A percentile compares a stretch with the other conserved stretches of the same genome.
Conservation (phyloP, 768 basidiomycete species). For the Amanita brunnescens region DNA sequence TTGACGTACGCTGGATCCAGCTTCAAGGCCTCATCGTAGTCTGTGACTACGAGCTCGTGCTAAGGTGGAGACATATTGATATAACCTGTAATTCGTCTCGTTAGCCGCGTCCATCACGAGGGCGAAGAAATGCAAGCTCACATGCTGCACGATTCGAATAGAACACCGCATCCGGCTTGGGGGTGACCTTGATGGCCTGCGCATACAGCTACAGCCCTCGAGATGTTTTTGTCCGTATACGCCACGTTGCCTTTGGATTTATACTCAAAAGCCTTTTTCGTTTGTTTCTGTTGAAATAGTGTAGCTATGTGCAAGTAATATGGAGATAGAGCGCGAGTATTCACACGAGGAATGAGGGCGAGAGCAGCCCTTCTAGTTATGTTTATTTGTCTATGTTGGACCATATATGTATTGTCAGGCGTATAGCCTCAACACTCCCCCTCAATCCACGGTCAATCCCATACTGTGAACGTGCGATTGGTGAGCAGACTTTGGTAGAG, state of each 20-base stretch:
- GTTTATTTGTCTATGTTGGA: no score
- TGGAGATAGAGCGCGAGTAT: slow-evolving; percentile 8
- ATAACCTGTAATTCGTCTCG: slow-evolving; percentile 52
- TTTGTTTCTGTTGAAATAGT: slow-evolving; percentile 34
- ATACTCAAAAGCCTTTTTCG: slow-evolving; percentile 49
- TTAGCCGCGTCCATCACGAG: neutral
- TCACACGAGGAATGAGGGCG: slow-evolving; percentile 55
- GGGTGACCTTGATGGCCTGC: slow-evolving; percentile 63
- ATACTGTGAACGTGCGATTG: no score
- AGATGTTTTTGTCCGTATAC: slow-evolving; percentile 55
- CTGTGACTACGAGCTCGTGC: slow-evolving; percentile 74
- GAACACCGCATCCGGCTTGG: slow-evolving; percentile 84
- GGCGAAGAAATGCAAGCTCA: slow-evolving; percentile 26
- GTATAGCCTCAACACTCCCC: no score
- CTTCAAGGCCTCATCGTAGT: slow-evolving; percentile 83
- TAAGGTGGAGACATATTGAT: slow-evolving; percentile 85
- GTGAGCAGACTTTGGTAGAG: no score
- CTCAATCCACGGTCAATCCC: no score
- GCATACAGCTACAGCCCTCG: slow-evolving; percentile 58
- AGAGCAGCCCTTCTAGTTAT: slow-evolving; percentile 46
- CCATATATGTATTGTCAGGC: no score
- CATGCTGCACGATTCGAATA: slow-evolving; percentile 98
- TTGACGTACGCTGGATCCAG: slow-evolving; percentile 84
- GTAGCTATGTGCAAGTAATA: neutral
- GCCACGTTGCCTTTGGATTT: slow-evolving; percentile 70